Evolutionary conservation across 225 moss, liverwort and hornwort genomes (phyloP), one percentile per base, ranked within the genome.

Genomic region (Antitrichia curtipendula): DNA sequence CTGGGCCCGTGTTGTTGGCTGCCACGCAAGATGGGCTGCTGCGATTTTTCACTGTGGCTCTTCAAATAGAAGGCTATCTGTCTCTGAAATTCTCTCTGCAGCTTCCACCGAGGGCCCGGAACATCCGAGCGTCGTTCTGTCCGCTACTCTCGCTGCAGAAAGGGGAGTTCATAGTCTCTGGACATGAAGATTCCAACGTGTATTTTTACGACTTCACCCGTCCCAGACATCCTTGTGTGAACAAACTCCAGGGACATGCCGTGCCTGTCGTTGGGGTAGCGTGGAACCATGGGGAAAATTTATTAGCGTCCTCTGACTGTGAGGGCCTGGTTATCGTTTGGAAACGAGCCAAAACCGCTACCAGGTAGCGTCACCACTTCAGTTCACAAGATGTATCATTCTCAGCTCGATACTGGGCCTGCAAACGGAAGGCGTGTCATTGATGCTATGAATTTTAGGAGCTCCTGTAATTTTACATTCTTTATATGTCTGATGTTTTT

Each of bases 131-230:
- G 28, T 96, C 97, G 16, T 99, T 99, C 78, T 99, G 99, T 69
- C 99, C 99, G 31, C 91, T 96, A 25, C 97, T 99, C 76, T 99
- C 98, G 41, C 88, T 99, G 75, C 97, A 99, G 88, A 96, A 91
- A 87, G 98, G 98, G 32, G 98, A 99, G 89, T 97, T 95, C 47
- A 97, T 97, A 38, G 98, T 99, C 28, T 96, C 97, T 57, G 98
- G 98, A 32, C 96, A 97, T 85, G 98, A 96, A 85, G 98, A 99
- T 88, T 93, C 94, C 49, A 99, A 96, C 64, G 97, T 99, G 34
- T 97, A 97, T 62, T 97, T 99, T 70, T 99, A 99, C 70, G 98
- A 99, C 89, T 97, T 99, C 88, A 96, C 97, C 29, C 96, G 97
- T 32, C 96, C 96, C 29, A 94, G 93, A 85, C 95, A 95, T 86